These are phyloP conservation scores for Arthrinium phaeospermum DNA, from an alignment of 2,329 filamentous ascomycete genomes.

Conservation along the genomic window DNA sequence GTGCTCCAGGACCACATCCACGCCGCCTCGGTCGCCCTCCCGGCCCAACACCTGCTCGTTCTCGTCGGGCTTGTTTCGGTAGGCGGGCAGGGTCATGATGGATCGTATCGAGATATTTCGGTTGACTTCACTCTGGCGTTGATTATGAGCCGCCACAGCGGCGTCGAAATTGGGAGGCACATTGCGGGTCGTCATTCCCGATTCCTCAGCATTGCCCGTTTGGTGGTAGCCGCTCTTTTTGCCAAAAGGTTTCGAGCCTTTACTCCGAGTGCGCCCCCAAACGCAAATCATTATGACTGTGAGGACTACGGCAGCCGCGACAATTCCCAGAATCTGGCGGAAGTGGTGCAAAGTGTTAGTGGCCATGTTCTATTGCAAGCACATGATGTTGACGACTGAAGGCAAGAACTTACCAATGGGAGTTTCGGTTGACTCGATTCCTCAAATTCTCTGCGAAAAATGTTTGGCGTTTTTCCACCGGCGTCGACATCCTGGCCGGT, in stretches of 20 bases:
- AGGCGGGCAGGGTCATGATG: constrained; percentile 92
- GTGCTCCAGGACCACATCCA: constrained; percentile 88
- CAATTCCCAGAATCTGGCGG: background rate
- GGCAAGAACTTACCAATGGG: background rate
- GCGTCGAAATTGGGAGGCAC: constrained; percentile 24
- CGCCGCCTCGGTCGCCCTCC: constrained; percentile 89
- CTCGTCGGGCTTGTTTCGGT: constrained; percentile 73
- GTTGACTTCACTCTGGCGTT: constrained; percentile 58
- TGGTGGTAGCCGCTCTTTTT: constrained; percentile 41
- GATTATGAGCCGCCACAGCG: constrained; percentile 35
- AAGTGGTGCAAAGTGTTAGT: background rate
- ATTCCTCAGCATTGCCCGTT: constrained; percentile 27
- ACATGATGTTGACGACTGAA: background rate
- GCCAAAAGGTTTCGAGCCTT: background rate
- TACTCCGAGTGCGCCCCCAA: background rate
- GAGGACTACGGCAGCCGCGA: background rate
- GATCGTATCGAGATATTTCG: constrained; percentile 87
- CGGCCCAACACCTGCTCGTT: constrained; percentile 84
- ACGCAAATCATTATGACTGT: background rate
- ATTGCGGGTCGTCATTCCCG: constrained; percentile 21
- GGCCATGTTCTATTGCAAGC: no score
- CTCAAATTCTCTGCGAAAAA: background rate
- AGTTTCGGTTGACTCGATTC: background rate
- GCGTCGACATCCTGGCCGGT: background rate
- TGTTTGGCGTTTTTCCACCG: background rate